phyloP scores from a whole-genome alignment of 2,329 filamentous ascomycete genomes.

The Truncatella angustata region DNA sequence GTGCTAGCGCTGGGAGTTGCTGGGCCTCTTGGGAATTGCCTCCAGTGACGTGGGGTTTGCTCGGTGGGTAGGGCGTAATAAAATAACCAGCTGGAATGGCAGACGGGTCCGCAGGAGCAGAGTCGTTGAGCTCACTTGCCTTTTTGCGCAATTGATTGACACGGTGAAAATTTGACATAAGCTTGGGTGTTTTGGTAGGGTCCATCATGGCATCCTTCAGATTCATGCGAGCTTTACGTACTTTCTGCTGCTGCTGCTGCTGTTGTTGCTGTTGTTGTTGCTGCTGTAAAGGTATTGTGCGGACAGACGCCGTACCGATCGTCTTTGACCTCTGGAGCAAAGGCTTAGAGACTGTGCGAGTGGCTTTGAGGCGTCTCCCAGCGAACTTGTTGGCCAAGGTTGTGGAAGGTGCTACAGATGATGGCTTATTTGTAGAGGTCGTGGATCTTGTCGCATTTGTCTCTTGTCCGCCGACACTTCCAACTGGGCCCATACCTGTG shows the following conservation, averaged over 20 bases:
- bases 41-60: constrained; percentile 6
- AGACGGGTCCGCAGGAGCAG: constrained; percentile 34
- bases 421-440: constrained; percentile 11
- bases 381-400: constrained; percentile 19
- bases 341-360: constrained; percentile 16
- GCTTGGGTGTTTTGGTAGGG: constrained; percentile 36
- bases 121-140: constrained; percentile 43
- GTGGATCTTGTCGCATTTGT: background rate
- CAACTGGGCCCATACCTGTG: constrained; percentile 34
- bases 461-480: constrained; percentile 21
- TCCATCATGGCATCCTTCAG: constrained; percentile 41
- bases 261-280: background rate
- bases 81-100: constrained; percentile 28
- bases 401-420: constrained; percentile 7
- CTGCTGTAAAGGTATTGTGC: too few relatives aligned
- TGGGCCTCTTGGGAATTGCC: background rate
- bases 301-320: too few relatives aligned
- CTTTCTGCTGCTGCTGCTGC: background rate
- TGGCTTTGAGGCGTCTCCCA: constrained; percentile 18
- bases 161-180: constrained; percentile 37
- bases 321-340: background rate
- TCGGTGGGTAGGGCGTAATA: constrained; percentile 18
- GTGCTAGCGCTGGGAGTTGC: background rate
- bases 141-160: constrained; percentile 40
- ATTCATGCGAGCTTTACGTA: constrained; percentile 21